Evolutionary conservation across 2,329 filamentous ascomycete genomes (phyloP), one percentile per base, ranked within the genome.

Genomic region (Exophiala xenobiotica): DNA sequence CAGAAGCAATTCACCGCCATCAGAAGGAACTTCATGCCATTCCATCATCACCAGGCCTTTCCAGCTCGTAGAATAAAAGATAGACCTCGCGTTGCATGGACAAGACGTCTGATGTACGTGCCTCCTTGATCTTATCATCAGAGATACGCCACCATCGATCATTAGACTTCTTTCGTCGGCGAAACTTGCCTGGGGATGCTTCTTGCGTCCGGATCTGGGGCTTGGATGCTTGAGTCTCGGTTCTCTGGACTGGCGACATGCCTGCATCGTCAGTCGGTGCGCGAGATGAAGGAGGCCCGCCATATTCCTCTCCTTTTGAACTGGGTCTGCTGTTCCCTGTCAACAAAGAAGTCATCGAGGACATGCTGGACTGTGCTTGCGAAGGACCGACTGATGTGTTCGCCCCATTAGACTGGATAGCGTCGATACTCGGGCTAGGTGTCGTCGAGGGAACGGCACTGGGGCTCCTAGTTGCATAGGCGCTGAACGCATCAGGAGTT

Each of bases 141-240:
- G 91, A 96, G 60, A 99, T 95, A 27, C 93, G 83, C 93, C 93
- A 99, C 93, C 93, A 99, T 33, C 87, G 83, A 64, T 95, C 86
- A 38, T 78, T 80, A 9, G 74, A 70, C 64, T 81, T 83, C 60
- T 78, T 81, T 54, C 79, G 82, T 61, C 81, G 83, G 57, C 75
- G 80, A 27, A 53, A 54, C 43, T 65, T 63, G 18, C 61, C 60
- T 12, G 64, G 59, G 18, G 60, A 57, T 16, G 61, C 57, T 9
- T 62, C 59, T 22, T 59, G 60, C 33, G 63, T 57, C 29, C 52
- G 18, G 16, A 57, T 56, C 22, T 59, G 56, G 20, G 55, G 49
- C 27, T 51, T 57, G 14, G 60, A 59, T n/a, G 50, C 35, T 31
- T 58, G 55, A 3, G 57, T 60, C 12, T 57, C 43, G n/a, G 57